Percentiles rank a stretch among this genome's conserved stretches.
Evolutionary conservation across 257 asterid genomes (phyloP).

Genomic region (Salvia splendens): DNA sequence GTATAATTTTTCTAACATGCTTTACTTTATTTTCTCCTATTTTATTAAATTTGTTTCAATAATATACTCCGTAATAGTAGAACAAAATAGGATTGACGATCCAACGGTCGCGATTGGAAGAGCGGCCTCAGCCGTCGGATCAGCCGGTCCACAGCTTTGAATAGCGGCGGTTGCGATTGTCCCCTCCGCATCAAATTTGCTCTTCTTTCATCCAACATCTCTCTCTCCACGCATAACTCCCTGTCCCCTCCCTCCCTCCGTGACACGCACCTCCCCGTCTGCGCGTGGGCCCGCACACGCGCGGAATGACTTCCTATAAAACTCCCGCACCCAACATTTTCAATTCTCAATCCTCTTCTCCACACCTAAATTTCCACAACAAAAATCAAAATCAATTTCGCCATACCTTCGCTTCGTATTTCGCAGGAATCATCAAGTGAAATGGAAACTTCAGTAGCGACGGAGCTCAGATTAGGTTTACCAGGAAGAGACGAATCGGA

Average conservation of each 20-base stretch:
- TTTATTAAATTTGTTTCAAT: too few species aligned
- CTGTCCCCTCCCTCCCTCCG: constrained; percentile 26
- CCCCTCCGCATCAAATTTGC: constrained; percentile 37
- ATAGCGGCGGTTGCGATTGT: constrained; percentile 47
- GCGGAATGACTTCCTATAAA: constrained; percentile 36
- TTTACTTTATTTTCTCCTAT: too few species aligned
- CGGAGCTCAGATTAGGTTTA: constrained; percentile 70
- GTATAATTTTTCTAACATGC: too few species aligned
- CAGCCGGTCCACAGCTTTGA: constrained; percentile 39
- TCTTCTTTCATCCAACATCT: constrained; percentile 33
- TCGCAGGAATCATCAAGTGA: background rate
- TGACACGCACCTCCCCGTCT: constrained; percentile 1
- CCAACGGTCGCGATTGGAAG: constrained; percentile 24
- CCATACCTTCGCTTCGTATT: too few species aligned
- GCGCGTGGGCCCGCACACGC: constrained; percentile 41
- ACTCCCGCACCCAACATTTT: constrained; percentile 30
- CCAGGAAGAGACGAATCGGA: constrained; percentile 66
- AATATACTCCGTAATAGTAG: background rate
- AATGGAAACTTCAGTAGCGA: constrained; percentile 39
- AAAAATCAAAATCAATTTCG: too few species aligned
- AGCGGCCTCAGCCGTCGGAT: constrained; percentile 26
- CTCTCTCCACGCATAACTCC: constrained; percentile 27
- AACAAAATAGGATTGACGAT: background rate
- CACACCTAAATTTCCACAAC: too few species aligned
- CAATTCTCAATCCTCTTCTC: constrained; percentile 7